Conservation (phyloP, 106 monocot genomes). For the Alisma plantagoaquatica region DNA sequence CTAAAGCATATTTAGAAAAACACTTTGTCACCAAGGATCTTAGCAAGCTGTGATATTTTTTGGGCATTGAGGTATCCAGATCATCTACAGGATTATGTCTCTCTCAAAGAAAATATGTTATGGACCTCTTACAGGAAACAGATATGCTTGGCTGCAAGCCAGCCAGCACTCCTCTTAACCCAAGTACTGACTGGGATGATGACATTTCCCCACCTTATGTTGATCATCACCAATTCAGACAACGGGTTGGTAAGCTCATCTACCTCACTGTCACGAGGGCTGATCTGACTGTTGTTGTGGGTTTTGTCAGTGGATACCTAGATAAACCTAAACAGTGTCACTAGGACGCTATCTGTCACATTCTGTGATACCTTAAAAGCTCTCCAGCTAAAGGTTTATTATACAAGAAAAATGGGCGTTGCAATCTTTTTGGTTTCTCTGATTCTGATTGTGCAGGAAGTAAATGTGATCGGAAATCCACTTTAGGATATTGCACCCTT, state of each 20-base stretch:
- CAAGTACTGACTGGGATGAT: not conserved
- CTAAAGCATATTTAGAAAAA: too few species aligned
- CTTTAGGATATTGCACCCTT: not conserved
- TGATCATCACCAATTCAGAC: not conserved
- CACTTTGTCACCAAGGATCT: too few species aligned
- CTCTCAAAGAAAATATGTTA: not conserved
- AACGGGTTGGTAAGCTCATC: not conserved
- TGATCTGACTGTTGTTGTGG: not conserved
- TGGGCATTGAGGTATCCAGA: not conserved
- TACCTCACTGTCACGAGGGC: not conserved
- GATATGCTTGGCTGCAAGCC: not conserved
- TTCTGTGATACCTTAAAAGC: not conserved
- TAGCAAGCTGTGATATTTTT: not conserved
- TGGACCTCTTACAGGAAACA: not conserved
- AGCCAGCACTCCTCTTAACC: not conserved
- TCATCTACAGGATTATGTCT: not conserved
- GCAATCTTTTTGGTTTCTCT: not conserved
- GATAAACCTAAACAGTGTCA: not conserved
- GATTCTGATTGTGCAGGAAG: not conserved
- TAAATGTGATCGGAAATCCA: not conserved
- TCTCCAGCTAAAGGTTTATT: not conserved
- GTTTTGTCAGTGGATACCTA: not conserved
- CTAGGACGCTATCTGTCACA: not conserved
- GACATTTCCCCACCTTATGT: not conserved
- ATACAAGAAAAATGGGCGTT: not conserved